phyloP scores from a whole-genome alignment of 371 early-diverging fungal species.

The Apophysomyces variabilis region DNA sequence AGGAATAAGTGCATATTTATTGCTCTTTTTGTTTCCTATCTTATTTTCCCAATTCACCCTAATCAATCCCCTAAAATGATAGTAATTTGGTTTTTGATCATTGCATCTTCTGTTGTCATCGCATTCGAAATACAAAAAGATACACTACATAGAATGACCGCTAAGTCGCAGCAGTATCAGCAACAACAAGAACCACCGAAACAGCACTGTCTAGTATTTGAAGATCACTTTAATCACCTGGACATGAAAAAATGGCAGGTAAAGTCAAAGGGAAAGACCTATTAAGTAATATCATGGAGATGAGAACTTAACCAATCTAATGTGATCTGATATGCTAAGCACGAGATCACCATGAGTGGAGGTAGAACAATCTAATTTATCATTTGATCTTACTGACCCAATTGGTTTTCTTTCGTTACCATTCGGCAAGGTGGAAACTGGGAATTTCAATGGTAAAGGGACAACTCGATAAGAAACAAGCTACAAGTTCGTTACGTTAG shows the following conservation, averaged over 20 bases:
- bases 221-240: constrained; percentile 66
- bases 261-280: constrained; percentile 13
- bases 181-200: background rate
- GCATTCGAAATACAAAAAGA: constrained; percentile 14
- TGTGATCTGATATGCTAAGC: constrained; percentile 26
- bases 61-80: background rate
- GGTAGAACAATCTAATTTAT: constrained; percentile 30
- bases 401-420: background rate
- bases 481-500: constrained; percentile 10
- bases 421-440: constrained; percentile 46
- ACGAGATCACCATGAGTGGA: constrained; percentile 59
- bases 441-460: constrained; percentile 54
- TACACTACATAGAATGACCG: background rate
- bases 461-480: background rate
- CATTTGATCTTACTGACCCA: constrained; percentile 5
- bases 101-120: background rate
- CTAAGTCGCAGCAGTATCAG: background rate
- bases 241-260: constrained; percentile 64
- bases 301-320: background rate
- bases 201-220: constrained; percentile 55
- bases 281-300: background rate
- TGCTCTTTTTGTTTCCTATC: constrained; percentile 11
- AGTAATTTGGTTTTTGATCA: background rate
- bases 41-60: constrained; percentile 3
- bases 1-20: background rate